Evolutionary conservation across 192 early-diverging fungal genomes (phyloP).

Genomic region (Coemansia aciculifera): DNA sequence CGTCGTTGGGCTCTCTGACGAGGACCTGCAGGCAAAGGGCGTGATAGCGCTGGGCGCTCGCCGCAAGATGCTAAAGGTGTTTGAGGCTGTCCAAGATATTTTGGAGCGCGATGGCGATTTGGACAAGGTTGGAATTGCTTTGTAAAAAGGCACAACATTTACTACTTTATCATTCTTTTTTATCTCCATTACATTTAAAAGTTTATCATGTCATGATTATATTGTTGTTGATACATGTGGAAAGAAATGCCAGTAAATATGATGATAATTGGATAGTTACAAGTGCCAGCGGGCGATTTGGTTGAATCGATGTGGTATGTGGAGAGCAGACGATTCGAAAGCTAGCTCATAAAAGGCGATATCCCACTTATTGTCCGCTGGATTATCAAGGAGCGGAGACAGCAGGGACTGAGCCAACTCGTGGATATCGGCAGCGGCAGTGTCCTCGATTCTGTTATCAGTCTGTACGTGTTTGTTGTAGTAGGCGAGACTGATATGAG

Average conservation of each 20-base stretch:
- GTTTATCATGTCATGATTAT: no score
- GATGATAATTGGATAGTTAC: constrained; percentile 1
- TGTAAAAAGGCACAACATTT: not conserved
- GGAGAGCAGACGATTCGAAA: constrained; percentile 31
- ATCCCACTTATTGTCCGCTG: constrained; percentile 38
- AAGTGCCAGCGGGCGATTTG: constrained; percentile 49
- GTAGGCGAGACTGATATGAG: constrained; percentile 45
- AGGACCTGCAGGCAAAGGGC: constrained; percentile 77
- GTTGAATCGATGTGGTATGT: constrained; percentile 32
- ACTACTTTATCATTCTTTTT: no score
- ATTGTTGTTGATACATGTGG: not conserved
- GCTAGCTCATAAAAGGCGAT: constrained; percentile 51
- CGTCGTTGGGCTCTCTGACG: constrained; percentile 83
- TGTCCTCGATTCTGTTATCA: constrained; percentile 16
- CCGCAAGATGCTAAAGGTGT: constrained; percentile 95
- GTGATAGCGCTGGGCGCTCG: constrained; percentile 93
- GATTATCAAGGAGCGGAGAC: not conserved
- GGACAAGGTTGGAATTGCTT: constrained; percentile 3
- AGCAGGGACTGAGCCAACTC: constrained; percentile 27
- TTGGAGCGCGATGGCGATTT: constrained; percentile 6
- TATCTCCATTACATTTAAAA: no score
- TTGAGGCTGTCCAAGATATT: constrained; percentile 62
- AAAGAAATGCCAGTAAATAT: not conserved
- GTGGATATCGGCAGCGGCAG: constrained; percentile 16
- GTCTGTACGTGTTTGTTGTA: constrained; percentile 47